Evolutionary conservation across 2,329 filamentous ascomycete genomes (phyloP), one percentile per base, ranked within the genome.

Genomic region (Amylocarpus encephaloides): DNA sequence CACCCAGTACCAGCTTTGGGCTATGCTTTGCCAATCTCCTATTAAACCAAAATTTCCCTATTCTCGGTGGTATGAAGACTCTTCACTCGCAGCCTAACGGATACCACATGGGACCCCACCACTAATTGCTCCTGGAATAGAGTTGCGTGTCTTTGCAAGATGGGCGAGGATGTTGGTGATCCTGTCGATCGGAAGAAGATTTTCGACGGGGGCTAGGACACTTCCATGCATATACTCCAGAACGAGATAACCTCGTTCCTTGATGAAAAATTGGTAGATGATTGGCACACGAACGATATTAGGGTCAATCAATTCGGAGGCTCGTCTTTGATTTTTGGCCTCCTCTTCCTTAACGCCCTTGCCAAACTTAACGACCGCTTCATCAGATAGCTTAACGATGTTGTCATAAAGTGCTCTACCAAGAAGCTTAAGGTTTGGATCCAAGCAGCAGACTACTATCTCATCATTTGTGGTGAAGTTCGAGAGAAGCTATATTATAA

Each of bases 211-310:
- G 35, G 46, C 19, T 32, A 50, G 12, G 26, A 46, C 42, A 41
- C 48, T 50, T 46, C 43, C 42, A 7, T 50, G n/a, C 26, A 50
- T 50, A 50, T 50, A 50, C 35, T 50, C 48, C 18, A 50, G 46
- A 41, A 50, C 33, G 41, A 50, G 46, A 46, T 50, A 46, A 22
- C 48, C 43, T 34, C 41, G 16, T 50, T 35, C 48, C 41, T 46
- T 50, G 10, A 33, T 50, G 35, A 50, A 50, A 50, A 45, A 50
- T 26, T 42, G 42, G 29, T 50, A 50, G 41, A 50, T 42, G 6
- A 42, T 33, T 45, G 33, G 48, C 40, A 50, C 19, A 40, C 35
- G 36, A 50, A 50, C 41, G 36, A 50, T 42, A 30, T 40, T 4
- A 26, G 4, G n/a, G n/a, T n/a, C n/a, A n/a, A n/a, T n/a, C n/a